Percentiles rank a stretch among this genome's conserved stretches.
Evolutionary conservation across 2,329 filamentous ascomycete species (phyloP).

Genomic region (Mollisiaceae sp.): DNA sequence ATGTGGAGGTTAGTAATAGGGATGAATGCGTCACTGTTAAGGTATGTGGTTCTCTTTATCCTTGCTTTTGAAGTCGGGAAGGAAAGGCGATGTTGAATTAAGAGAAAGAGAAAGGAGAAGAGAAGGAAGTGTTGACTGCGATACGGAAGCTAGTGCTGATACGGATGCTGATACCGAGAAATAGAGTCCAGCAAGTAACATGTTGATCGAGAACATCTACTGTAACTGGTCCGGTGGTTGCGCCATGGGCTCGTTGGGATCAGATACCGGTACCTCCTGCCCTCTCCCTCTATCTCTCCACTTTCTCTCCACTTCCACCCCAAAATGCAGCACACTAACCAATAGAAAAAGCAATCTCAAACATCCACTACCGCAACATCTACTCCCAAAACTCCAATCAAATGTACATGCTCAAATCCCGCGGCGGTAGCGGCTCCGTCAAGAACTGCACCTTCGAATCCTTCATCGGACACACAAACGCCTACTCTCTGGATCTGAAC

Average conservation of each 20-base stretch:
- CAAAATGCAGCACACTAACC: too few species aligned
- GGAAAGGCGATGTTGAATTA: background rate
- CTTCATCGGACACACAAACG: constrained; percentile 64
- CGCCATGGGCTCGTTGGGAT: constrained; percentile 60
- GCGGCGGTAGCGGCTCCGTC: constrained; percentile 60
- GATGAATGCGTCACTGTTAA: constrained; percentile 66
- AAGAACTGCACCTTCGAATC: constrained; percentile 58
- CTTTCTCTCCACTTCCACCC: background rate
- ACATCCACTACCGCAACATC: constrained; percentile 60
- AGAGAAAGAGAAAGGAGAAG: background rate
- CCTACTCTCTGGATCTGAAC: constrained; percentile 60
- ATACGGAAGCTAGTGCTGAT: constrained; percentile 32
- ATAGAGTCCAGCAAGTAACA: constrained; percentile 57
- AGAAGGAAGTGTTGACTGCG: too few species aligned
- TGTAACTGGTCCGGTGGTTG: constrained; percentile 65
- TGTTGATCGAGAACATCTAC: constrained; percentile 63
- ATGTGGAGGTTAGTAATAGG: constrained; percentile 66
- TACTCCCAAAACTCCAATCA: constrained; percentile 66
- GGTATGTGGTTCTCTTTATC: constrained; percentile 31
- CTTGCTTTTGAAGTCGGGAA: background rate
- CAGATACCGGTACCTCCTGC: constrained; percentile 43
- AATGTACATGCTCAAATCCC: constrained; percentile 67
- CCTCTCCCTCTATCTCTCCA: background rate
- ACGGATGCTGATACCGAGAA: background rate
- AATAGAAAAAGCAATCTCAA: constrained; percentile 50